Percentiles rank a stretch among this genome's conserved stretches.
These are phyloP conservation scores for Collybia sp. DNA, from an alignment of 768 basidiomycete species.

Conservation along the genomic window DNA sequence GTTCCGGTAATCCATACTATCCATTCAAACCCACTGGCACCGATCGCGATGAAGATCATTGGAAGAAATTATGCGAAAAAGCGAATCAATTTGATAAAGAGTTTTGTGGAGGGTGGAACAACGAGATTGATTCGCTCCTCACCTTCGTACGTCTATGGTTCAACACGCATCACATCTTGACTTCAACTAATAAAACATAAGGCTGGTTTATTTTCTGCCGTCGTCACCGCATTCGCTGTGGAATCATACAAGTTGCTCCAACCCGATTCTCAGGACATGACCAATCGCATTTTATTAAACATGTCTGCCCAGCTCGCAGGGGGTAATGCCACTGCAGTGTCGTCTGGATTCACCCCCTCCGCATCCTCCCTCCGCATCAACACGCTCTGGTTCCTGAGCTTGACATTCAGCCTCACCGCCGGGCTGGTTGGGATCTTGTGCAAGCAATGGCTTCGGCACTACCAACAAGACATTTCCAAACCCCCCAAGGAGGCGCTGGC, in stretches of 20 bases:
- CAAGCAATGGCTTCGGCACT: conserved; percentile 12
- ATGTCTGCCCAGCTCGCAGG: not conserved
- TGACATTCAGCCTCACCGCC: conserved; percentile 12
- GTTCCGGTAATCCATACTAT: too few species aligned
- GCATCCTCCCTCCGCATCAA: conserved; percentile 9
- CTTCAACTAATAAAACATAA: conserved; percentile 11
- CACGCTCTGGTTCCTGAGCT: conserved; percentile 13
- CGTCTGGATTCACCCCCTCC: not conserved
- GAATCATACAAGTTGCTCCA: conserved; percentile 29
- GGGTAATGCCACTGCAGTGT: not conserved
- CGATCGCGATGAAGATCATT: too few species aligned
- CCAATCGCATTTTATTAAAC: not conserved
- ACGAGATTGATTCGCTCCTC: conserved; percentile 34
- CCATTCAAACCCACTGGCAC: too few species aligned
- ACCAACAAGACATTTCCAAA: not conserved
- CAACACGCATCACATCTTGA: not conserved
- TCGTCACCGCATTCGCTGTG: conserved; percentile 33
- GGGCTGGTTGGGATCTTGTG: conserved; percentile 14
- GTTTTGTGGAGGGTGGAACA: conserved; percentile 31
- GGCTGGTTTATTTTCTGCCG: conserved; percentile 37
- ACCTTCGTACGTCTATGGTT: conserved; percentile 28
- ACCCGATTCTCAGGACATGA: conserved; percentile 10
- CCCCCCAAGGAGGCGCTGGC: not conserved
- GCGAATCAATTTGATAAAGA: conserved; percentile 26
- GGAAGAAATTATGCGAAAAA: conserved; percentile 1